Evolutionary conservation across 345 rosid genomes (phyloP).

Genomic region (Aquilaria sinensis): DNA sequence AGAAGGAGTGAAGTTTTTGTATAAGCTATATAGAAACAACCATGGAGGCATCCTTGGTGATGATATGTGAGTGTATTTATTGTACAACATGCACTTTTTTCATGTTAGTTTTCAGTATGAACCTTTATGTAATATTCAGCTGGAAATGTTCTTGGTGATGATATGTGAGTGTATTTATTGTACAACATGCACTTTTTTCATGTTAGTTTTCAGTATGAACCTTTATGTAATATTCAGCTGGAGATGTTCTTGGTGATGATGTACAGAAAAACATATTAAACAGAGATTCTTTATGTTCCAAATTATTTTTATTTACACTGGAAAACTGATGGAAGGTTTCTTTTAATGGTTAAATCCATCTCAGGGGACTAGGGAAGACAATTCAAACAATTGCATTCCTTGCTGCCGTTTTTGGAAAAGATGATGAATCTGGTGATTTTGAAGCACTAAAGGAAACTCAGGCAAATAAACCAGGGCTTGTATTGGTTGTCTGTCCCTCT

Average conservation of each 20-base stretch:
- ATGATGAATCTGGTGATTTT: slow-evolving; percentile 40
- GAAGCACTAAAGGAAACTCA: slow-evolving; percentile 20
- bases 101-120: not conserved
- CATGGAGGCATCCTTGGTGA: slow-evolving; percentile 97
- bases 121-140: no score
- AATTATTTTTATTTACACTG: not conserved
- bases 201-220: not conserved
- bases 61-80: slow-evolving; percentile 66
- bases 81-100: not conserved
- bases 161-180: slow-evolving; percentile 55
- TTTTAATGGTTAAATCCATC: not conserved
- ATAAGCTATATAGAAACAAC: slow-evolving; percentile 56
- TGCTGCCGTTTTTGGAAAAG: slow-evolving; percentile 77
- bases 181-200: not conserved
- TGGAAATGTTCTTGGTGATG: no score
- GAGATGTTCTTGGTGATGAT: no score
- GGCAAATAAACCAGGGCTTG: slow-evolving; percentile 38
- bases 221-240: no score
- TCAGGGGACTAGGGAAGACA: slow-evolving; percentile 95
- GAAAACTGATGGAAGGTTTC: not conserved
- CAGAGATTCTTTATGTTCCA: not conserved
- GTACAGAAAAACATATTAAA: no score
- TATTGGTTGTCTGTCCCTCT: slow-evolving; percentile 75
- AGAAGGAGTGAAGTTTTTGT: slow-evolving; percentile 72
- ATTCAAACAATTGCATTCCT: slow-evolving; percentile 93